Conservation (phyloP, 73 alveolate genomes). For the Blepharisma stoltei region DNA sequence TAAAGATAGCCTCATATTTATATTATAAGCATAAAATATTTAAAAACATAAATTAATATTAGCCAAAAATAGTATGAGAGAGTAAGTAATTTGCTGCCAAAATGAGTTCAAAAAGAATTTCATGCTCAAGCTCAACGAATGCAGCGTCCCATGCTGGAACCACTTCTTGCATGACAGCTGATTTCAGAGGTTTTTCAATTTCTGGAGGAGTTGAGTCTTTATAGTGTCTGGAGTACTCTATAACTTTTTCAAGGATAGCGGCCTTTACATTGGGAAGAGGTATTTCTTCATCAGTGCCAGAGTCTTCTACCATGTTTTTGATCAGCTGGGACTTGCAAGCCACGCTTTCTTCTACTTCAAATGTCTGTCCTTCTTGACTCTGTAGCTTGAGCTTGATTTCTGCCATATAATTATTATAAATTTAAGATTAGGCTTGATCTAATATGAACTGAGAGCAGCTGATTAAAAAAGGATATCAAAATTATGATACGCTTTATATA, state of each 20-base stretch:
- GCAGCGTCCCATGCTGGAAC: conserved; percentile 85
- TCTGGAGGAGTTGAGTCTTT: conserved; percentile 76
- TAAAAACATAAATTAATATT: conserved; percentile 53
- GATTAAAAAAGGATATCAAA: too few species aligned
- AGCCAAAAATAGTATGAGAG: conserved; percentile 67
- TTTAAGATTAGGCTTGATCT: too few species aligned
- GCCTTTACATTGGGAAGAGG: conserved; percentile 92
- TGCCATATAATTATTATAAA: background rate
- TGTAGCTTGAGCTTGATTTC: conserved; percentile 40
- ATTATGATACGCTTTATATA: too few species aligned
- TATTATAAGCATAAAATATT: too few species aligned
- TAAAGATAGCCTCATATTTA: background rate
- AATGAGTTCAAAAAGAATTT: conserved; percentile 78
- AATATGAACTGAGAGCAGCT: too few species aligned
- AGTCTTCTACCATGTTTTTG: conserved; percentile 80
- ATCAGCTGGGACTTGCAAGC: conserved; percentile 67
- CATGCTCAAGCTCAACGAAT: conserved; percentile 80
- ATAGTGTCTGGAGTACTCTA: conserved; percentile 69
- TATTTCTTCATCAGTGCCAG: conserved; percentile 74
- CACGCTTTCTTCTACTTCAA: conserved; percentile 62
- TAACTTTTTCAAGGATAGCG: conserved; percentile 75
- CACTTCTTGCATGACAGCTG: conserved; percentile 69
- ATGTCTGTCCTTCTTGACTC: conserved; percentile 50
- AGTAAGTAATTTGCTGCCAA: conserved; percentile 84
- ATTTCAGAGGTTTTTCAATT: conserved; percentile 88